A percentile compares a stretch with the other conserved stretches of the same genome.
phyloP scores from a whole-genome alignment of 2,329 filamentous ascomycete genomes.

The Teratosphaeria epicoccoides region DNA sequence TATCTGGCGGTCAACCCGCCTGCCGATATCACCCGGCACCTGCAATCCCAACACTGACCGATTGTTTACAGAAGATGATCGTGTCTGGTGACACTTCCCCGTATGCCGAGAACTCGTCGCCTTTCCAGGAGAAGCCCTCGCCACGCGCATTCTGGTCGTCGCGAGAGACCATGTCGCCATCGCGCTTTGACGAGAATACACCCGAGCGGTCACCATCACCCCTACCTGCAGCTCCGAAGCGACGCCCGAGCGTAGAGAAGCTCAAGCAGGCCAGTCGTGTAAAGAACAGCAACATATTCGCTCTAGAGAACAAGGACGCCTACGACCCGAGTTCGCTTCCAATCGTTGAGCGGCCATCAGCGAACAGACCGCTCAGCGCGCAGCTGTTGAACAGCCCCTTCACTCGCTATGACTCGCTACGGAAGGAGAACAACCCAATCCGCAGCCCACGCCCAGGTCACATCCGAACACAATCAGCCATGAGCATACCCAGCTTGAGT shows the following conservation, averaged over 20 bases:
- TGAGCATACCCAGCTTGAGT: constrained; percentile 47
- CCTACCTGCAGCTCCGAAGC: constrained; percentile 48
- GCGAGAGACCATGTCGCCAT: constrained; percentile 55
- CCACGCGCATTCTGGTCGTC: constrained; percentile 86
- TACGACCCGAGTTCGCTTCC: constrained; percentile 76
- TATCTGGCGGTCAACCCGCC: not conserved
- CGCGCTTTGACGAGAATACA: constrained; percentile 60
- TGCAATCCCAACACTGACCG: constrained; percentile 12
- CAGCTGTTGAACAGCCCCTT: constrained; percentile 62
- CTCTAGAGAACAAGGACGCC: constrained; percentile 80
- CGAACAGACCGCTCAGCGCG: constrained; percentile 43
- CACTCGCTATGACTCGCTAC: constrained; percentile 44
- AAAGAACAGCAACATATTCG: constrained; percentile 96
- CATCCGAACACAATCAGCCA: constrained; percentile 47
- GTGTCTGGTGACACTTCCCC: constrained; percentile 69
- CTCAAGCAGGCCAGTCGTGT: constrained; percentile 90
- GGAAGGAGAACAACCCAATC: constrained; percentile 28
- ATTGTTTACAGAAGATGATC: constrained; percentile 49
- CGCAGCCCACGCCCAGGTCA: constrained; percentile 23
- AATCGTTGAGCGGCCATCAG: constrained; percentile 70
- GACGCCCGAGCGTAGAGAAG: constrained; percentile 87
- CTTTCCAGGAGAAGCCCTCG: constrained; percentile 49
- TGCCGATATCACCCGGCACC: not conserved
- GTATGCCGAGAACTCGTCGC: constrained; percentile 36
- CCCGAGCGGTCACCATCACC: constrained; percentile 46